phyloP scores from a whole-genome alignment of 345 rosid species.

The Nephelium lappaceum region DNA sequence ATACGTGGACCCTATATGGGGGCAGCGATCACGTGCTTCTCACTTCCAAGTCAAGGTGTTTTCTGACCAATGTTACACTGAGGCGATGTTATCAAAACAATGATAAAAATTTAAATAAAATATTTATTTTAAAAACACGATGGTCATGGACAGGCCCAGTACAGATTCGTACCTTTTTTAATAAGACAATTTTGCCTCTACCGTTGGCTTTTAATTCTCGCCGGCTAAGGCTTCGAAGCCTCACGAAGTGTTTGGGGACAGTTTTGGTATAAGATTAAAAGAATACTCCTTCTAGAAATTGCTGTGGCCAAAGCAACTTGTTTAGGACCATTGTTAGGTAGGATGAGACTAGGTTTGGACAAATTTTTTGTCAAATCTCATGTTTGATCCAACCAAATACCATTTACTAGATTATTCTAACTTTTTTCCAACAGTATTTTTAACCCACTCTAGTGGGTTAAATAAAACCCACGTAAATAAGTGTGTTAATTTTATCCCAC shows the following conservation, averaged over 20 bases:
- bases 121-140: too few relatives aligned
- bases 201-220: not conserved
- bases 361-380: too few relatives aligned
- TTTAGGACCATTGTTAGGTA: too few relatives aligned
- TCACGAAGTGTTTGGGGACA: not conserved
- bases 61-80: not conserved
- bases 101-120: not conserved
- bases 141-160: conserved; percentile 1
- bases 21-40: conserved; percentile 23
- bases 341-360: too few relatives aligned
- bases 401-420: too few relatives aligned
- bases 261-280: not conserved
- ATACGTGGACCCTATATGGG: not conserved
- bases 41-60: not conserved
- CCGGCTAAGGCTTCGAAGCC: too few relatives aligned
- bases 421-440: too few relatives aligned
- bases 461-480: too few relatives aligned
- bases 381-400: too few relatives aligned
- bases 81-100: not conserved
- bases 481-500: too few relatives aligned
- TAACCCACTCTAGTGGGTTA: too few relatives aligned
- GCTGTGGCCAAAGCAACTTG: too few relatives aligned
- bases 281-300: conserved; percentile 5
- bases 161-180: conserved; percentile 2
- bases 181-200: conserved; percentile 8